These are phyloP conservation scores for Galerina sulciceps DNA, from an alignment of 768 basidiomycete genomes.

Conservation along the genomic window DNA sequence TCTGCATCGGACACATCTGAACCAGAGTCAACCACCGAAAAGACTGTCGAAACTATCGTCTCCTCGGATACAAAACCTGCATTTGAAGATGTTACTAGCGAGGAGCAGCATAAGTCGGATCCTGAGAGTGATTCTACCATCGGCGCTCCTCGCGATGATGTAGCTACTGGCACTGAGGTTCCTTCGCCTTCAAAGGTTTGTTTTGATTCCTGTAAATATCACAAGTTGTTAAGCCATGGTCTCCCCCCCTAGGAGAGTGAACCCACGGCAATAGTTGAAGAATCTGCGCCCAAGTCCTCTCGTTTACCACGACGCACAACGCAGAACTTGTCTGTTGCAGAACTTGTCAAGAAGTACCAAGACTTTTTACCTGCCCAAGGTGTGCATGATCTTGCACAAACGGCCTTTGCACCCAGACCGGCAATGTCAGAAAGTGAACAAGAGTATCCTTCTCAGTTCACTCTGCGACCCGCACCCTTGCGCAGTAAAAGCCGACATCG, in stretches of 20 bases:
- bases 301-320: constrained; percentile 64
- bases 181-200: constrained; percentile 30
- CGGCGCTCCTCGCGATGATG: constrained; percentile 47
- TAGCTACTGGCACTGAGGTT: not conserved
- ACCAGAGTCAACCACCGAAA: constrained; percentile 45
- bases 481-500: constrained; percentile 58
- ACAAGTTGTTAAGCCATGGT: not conserved
- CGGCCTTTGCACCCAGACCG: constrained; percentile 63
- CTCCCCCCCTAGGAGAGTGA: constrained; percentile 5
- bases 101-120: constrained; percentile 50
- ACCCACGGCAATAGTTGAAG: constrained; percentile 22
- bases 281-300: constrained; percentile 45
- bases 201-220: not conserved
- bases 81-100: constrained; percentile 17
- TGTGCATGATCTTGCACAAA: constrained; percentile 71
- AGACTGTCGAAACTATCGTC: constrained; percentile 10
- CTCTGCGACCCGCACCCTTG: constrained; percentile 39
- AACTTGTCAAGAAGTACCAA: constrained; percentile 83
- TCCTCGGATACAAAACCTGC: constrained; percentile 3
- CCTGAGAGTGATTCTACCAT: constrained; percentile 87
- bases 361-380: constrained; percentile 76
- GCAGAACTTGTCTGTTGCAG: constrained; percentile 74
- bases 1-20: constrained; percentile 79
- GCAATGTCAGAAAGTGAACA: constrained; percentile 84
- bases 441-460: constrained; percentile 49